phyloP scores from a whole-genome alignment of 352 stramenopile species.

The Globisporangium parvum region DNA sequence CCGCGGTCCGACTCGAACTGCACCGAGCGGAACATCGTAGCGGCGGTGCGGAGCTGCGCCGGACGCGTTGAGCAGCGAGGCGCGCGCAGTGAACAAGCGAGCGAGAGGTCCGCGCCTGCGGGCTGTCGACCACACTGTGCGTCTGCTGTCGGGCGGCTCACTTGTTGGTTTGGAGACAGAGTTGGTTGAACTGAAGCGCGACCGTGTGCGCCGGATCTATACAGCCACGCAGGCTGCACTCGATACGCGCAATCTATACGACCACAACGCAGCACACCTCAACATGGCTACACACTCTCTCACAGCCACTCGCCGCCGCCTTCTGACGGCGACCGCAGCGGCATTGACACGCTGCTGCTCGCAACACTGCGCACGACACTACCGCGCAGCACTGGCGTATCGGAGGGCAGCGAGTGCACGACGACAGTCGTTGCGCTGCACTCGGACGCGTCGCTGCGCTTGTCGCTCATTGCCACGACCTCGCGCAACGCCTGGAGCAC shows the following conservation, averaged over 20 bases:
- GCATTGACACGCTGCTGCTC: not conserved
- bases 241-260: too few relatives aligned
- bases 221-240: too few relatives aligned
- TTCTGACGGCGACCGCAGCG: not conserved
- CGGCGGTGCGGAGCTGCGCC: not conserved
- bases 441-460: not conserved
- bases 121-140: too few relatives aligned
- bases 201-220: too few relatives aligned
- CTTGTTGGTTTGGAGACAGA: too few relatives aligned
- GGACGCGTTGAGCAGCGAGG: not conserved
- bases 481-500: constrained; percentile 8
- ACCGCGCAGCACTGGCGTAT: not conserved
- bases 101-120: too few relatives aligned
- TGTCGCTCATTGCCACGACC: not conserved
- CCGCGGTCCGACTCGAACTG: constrained; percentile 77
- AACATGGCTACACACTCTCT: too few relatives aligned
- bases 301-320: too few relatives aligned
- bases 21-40: constrained; percentile 54
- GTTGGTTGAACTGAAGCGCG: too few relatives aligned
- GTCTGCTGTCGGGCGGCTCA: too few relatives aligned
- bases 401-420: not conserved
- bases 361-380: not conserved
- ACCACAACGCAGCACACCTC: too few relatives aligned
- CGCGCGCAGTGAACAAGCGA: too few relatives aligned
- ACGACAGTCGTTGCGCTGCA: not conserved